A percentile compares a stretch with the other conserved stretches of the same genome.
Evolutionary conservation across 176 grass and related monocot genomes (phyloP).

Genomic region (Metroxylon sagu): DNA sequence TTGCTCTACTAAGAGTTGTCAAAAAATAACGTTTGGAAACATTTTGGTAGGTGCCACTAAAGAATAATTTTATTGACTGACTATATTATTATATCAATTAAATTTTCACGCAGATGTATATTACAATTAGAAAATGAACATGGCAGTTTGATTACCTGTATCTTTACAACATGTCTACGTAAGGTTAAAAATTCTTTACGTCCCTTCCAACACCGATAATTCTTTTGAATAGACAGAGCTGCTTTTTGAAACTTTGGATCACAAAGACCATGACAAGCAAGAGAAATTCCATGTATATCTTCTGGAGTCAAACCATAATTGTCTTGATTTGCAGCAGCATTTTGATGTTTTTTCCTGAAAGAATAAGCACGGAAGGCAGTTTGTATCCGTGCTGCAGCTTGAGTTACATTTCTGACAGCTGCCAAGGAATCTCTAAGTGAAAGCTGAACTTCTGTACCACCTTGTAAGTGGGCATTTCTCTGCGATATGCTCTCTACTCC

Average conservation of each 20-base stretch:
- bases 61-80: too few relatives aligned
- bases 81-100: too few relatives aligned
- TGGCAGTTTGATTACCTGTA: constrained; percentile 49
- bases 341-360: constrained; percentile 56
- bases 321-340: constrained; percentile 26
- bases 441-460: constrained; percentile 64
- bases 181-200: constrained; percentile 54
- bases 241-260: constrained; percentile 43
- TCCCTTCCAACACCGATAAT: constrained; percentile 73
- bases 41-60: too few relatives aligned
- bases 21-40: too few relatives aligned
- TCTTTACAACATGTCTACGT: constrained; percentile 54
- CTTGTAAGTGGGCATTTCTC: constrained; percentile 34
- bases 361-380: constrained; percentile 50
- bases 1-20: too few relatives aligned
- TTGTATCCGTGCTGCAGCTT: constrained; percentile 83
- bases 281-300: constrained; percentile 26
- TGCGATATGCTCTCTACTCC: constrained; percentile 47
- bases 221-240: constrained; percentile 89
- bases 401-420: constrained; percentile 56
- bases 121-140: not conserved
- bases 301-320: constrained; percentile 9
- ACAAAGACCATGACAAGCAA: constrained; percentile 9
- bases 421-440: constrained; percentile 72
- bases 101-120: not conserved